Base-by-base conservation (phyloP, 179 eudicot species). In the Vitellaria paradoxa region DNA sequence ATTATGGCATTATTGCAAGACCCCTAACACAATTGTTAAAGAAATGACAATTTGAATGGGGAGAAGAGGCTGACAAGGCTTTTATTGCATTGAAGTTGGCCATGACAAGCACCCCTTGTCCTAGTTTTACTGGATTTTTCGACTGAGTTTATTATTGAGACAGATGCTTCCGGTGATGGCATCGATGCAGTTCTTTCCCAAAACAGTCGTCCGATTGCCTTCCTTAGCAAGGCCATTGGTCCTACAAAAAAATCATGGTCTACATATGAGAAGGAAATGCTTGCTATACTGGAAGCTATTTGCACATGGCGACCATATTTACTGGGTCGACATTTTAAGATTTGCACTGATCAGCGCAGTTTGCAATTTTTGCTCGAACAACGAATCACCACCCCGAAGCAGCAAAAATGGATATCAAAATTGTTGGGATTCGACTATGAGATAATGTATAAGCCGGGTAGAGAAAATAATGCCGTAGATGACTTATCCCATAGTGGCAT, bases 221-320 rank as follows among this genome's bases (percentile, higher is more conserved):
- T 23, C 15, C 9, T 72, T 20, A 72, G 65, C 2, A 46, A 20
- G 50, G 65, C 49, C 8, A 42, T 72, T 4, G 20, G 47, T 0
- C 0, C 42, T 0, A 6, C 76, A 3, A 72, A 72, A 40, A 1
- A 1, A 10, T 26, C 76, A 0, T 72, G 50, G 65, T 72, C 76
- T 2, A 72, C 65, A 0, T 52, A 71, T 55, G 75, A 5, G 18
- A 71, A 71, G 13, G 62, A 71, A n/a, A 71, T 71, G 75, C 26
- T 72, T 0, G 76, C 65, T 0, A 56, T 72, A 0, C 9, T 72
- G 4, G 46, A 72, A 26, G 64, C 64, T 8, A 26, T 72, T 6
- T 12, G 60, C 14, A 10, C 26, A 20, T 72, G 76, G 76, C 64
- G 55, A 0, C 76, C 7, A 12, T 72, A 72, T 15, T 21, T 72